A percentile compares a stretch with the other conserved stretches of the same genome.
These are phyloP conservation scores for Penicillium manginii DNA, from an alignment of 495 filamentous ascomycete species.

Conservation along the genomic window DNA sequence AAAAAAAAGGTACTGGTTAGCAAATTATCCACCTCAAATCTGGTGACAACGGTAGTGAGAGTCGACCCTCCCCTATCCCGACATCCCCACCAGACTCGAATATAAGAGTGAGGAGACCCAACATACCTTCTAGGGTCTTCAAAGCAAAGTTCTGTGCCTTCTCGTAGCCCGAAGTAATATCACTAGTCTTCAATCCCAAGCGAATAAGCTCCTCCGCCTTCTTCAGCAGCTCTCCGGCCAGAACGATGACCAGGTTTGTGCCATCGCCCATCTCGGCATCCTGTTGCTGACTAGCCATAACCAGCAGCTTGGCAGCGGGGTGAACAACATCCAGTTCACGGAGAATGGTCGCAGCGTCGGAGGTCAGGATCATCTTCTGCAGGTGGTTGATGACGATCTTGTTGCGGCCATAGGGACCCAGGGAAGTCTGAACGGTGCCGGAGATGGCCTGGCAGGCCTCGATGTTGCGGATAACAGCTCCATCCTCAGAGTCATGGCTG, in stretches of 20 bases:
- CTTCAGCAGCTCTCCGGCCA: constrained; percentile 94
- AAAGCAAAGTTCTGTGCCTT: constrained; percentile 88
- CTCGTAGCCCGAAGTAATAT: constrained; percentile 95
- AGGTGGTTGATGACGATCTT: constrained; percentile 99
- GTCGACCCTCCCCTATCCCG: not conserved
- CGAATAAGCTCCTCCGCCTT: constrained; percentile 96
- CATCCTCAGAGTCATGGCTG: constrained; percentile 98
- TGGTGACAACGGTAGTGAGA: not conserved
- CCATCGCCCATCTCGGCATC: constrained; percentile 99
- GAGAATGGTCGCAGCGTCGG: constrained; percentile 95
- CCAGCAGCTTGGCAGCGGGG: constrained; percentile 95
- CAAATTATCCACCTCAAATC: constrained; percentile 1
- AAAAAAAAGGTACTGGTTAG: constrained; percentile 9
- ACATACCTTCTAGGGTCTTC: constrained; percentile 74
- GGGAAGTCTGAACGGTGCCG: constrained; percentile 91
- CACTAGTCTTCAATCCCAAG: constrained; percentile 94
- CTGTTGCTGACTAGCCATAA: constrained; percentile 99
- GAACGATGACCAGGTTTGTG: constrained; percentile 94
- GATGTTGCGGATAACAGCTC: constrained; percentile 96
- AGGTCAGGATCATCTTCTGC: constrained; percentile 99
- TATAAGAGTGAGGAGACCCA: not conserved
- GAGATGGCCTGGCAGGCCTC: constrained; percentile 97
- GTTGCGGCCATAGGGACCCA: constrained; percentile 97
- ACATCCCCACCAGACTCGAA: not conserved
- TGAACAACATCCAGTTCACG: constrained; percentile 98